phyloP scores from a whole-genome alignment of 1,284 basidiomycete genomes.

The Waitea zeae region DNA sequence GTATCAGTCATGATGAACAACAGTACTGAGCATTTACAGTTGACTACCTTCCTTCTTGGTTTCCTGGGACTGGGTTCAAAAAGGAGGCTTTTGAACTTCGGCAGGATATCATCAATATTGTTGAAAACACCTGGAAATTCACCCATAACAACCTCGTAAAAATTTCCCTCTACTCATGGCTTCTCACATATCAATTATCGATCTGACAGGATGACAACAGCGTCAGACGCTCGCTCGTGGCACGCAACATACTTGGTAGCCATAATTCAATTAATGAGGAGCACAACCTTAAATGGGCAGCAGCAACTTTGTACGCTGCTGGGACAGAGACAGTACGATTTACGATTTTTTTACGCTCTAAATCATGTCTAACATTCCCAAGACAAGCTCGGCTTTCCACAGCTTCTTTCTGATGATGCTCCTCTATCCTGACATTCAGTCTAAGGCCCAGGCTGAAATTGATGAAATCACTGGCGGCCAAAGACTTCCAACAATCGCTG shows the following conservation, averaged over 20 bases:
- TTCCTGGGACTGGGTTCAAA: background rate
- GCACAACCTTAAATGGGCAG: background rate
- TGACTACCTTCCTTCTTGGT: background rate
- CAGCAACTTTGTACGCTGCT: background rate
- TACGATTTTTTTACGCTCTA: background rate
- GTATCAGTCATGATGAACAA: background rate
- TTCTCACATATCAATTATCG: background rate
- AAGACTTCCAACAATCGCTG: constrained; percentile 6
- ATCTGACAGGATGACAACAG: background rate
- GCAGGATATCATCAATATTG: too few species aligned
- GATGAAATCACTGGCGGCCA: constrained; percentile 6
- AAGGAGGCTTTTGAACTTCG: background rate
- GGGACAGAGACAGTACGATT: background rate
- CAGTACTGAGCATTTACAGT: background rate
- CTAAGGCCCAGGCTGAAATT: constrained; percentile 7
- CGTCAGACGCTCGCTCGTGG: background rate
- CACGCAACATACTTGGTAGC: background rate
- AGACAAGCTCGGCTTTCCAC: background rate
- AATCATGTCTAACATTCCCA: too few species aligned
- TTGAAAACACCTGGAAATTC: too few species aligned
- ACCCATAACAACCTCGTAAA: background rate
- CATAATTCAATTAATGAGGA: background rate
- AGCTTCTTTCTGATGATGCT: constrained; percentile 5
- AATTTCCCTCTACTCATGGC: background rate
- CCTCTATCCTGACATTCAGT: constrained; percentile 6